Base-by-base conservation (phyloP, 257 asterid species). In the Solanum etuberosum region DNA sequence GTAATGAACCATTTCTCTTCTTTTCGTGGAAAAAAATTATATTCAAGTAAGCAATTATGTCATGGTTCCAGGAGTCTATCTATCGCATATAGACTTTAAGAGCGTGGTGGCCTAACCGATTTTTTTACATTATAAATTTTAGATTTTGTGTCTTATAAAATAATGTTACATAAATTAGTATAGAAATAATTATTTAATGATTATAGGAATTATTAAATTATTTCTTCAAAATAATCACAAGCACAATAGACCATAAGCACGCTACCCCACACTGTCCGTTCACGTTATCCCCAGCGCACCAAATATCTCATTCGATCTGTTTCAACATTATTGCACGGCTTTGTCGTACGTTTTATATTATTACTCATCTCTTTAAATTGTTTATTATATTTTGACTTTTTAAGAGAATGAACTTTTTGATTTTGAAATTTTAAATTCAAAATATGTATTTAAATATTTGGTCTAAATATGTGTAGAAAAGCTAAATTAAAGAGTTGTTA, bases 401-500 rank as follows among this genome's bases (percentile, higher is more conserved):
- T 54, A 54, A 54, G n/a, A 54, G n/a, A 54, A 20, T 7, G 1
- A 54, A 54, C n/a, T 57, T 21, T 57, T 57, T 57, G 65, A 57
- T 57, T 21, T 57, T 57, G 5, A 20, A 20, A 54, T 3, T 54
- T 18, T 3, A 57, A 57, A 57, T 57, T 48, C 0, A 20, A 20
- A 54, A 20, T 20, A 20, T 20, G 11, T 20, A 2, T 48, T 57
- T 6, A 57, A 57, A 57, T 20, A 7, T 7, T 6, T 18, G 9
- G 3, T 3, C 12, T 61, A 61, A 61, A 23, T 5, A 23, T 61
- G 31, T 61, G 5, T 61, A 4, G 6, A 9, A 9, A 23, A 61
- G 2, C 23, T 59, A 23, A 61, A n/a, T 61, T 2, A 23, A 23
- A 59, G 1, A 23, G 0, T 4, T n/a, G 7, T 4, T 0, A 1